A percentile compares a stretch with the other conserved stretches of the same genome.
Evolutionary conservation across 306 rosid species (phyloP).

Genomic region (Vachellia pachyceras): DNA sequence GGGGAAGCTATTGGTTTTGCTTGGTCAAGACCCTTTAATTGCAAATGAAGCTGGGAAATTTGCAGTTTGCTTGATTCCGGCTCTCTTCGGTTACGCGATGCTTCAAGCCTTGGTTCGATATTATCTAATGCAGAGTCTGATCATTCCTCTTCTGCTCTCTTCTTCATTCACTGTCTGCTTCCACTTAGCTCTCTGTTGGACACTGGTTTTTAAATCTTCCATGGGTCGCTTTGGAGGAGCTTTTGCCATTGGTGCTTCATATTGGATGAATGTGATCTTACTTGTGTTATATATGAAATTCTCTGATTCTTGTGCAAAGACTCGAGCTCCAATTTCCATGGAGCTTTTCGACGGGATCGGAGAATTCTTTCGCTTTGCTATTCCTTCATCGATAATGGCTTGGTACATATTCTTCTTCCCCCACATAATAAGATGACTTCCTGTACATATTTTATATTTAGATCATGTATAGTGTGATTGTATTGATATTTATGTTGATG

Average conservation of each 20-base stretch:
- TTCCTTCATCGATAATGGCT: constrained; percentile 85
- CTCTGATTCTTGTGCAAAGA: constrained; percentile 53
- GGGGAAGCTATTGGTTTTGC: constrained; percentile 55
- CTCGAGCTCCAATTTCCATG: constrained; percentile 54
- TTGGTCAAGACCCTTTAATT: constrained; percentile 89
- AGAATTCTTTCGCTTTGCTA: constrained; percentile 60
- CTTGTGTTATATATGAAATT: constrained; percentile 60
- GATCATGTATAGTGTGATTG: background rate
- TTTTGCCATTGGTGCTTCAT: constrained; percentile 65
- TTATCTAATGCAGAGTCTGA: constrained; percentile 70
- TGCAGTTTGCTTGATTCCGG: constrained; percentile 69
- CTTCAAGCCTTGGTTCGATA: constrained; percentile 69
- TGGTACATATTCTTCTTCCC: constrained; percentile 53
- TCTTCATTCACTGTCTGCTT: constrained; percentile 53
- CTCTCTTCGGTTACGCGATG: constrained; percentile 72
- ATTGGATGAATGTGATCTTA: constrained; percentile 79
- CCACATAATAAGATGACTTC: background rate
- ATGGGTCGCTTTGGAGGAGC: constrained; percentile 77
- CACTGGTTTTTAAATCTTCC: constrained; percentile 62
- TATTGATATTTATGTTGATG: constrained; percentile 6
- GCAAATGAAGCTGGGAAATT: constrained; percentile 75
- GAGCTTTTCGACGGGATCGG: constrained; percentile 59
- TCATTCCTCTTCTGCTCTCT: constrained; percentile 62
- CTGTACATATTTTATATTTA: background rate
- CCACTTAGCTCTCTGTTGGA: constrained; percentile 79